Evolutionary conservation across 2,329 filamentous ascomycete genomes (phyloP).

Genomic region (Aspergillus caelatus): DNA sequence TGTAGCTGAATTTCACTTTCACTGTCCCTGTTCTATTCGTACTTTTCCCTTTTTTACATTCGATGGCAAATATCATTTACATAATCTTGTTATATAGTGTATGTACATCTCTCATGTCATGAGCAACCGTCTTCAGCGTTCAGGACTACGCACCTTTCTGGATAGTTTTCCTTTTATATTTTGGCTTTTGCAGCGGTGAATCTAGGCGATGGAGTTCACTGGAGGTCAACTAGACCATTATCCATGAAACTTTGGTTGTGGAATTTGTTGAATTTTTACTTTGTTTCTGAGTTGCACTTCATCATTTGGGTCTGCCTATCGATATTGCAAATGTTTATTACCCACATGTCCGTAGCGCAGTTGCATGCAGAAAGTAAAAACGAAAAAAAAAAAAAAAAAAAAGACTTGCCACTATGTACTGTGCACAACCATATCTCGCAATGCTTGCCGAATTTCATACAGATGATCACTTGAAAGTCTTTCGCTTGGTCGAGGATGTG

Average conservation of each 20-base stretch:
- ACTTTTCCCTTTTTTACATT: not conserved
- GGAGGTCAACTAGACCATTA: not conserved
- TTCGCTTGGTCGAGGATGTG: not conserved
- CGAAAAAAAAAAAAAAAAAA: not conserved
- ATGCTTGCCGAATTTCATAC: constrained; percentile 22
- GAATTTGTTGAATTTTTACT: not conserved
- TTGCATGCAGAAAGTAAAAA: constrained; percentile 3
- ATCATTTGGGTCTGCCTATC: not conserved
- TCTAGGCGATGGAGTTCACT: not conserved
- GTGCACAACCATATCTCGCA: constrained; percentile 12
- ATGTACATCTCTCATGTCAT: constrained; percentile 2
- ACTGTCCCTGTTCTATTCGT: not conserved
- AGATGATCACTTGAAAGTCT: constrained; percentile 7
- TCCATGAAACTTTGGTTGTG: not conserved
- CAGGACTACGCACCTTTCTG: not conserved
- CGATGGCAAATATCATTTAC: not conserved
- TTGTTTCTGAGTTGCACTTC: not conserved
- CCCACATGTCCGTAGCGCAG: not conserved
- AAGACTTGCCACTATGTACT: constrained; percentile 1
- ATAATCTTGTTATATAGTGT: constrained; percentile 3
- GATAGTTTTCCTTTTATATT: not conserved
- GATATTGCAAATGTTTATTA: not conserved
- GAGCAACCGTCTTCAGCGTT: not conserved
- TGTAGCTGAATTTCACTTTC: not conserved
- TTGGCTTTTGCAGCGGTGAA: not conserved